phyloP scores from a whole-genome alignment of 2,329 filamentous ascomycete species.

The Chaetoscypha palmicola region DNA sequence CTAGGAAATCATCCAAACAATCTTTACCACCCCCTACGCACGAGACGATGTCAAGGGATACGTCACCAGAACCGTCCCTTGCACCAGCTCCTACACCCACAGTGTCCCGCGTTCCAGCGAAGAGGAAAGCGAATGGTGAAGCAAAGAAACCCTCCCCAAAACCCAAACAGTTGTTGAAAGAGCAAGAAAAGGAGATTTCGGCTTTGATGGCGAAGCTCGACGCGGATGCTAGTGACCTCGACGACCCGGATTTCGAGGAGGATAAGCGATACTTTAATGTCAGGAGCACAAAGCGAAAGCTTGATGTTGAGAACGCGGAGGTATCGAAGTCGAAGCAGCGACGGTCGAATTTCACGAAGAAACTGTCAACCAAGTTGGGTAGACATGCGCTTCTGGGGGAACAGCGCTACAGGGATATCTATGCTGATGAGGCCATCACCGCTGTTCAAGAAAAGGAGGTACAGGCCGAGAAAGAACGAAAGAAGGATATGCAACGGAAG shows the following conservation, averaged over 20 bases:
- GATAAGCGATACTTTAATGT: slow-evolving; percentile 48
- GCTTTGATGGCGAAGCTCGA: slow-evolving; percentile 55
- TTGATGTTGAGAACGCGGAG: slow-evolving; percentile 60
- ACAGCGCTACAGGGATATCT: slow-evolving; percentile 65
- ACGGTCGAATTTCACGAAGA: slow-evolving; percentile 51
- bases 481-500: slow-evolving; percentile 99
- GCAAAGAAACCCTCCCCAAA: slow-evolving; percentile 48
- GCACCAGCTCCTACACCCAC: slow-evolving; percentile 38
- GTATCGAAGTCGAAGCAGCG: slow-evolving; percentile 55
- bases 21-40: slow-evolving; percentile 17
- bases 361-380: slow-evolving; percentile 54
- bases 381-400: slow-evolving; percentile 65
- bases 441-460: slow-evolving; percentile 88
- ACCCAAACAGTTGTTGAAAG: slow-evolving; percentile 43
- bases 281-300: slow-evolving; percentile 57
- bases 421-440: slow-evolving; percentile 74
- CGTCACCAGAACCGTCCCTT: slow-evolving; percentile 41
- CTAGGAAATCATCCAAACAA: slow-evolving; percentile 25
- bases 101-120: slow-evolving; percentile 37
- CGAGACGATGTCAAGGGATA: slow-evolving; percentile 26
- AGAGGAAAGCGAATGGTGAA: slow-evolving; percentile 37
- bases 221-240: slow-evolving; percentile 50
- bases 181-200: slow-evolving; percentile 64
- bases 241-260: slow-evolving; percentile 43
- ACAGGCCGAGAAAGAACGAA: slow-evolving; percentile 93